Evolutionary conservation across 2,329 filamentous ascomycete species (phyloP).

Genomic region (Fusarium pilosicola): DNA sequence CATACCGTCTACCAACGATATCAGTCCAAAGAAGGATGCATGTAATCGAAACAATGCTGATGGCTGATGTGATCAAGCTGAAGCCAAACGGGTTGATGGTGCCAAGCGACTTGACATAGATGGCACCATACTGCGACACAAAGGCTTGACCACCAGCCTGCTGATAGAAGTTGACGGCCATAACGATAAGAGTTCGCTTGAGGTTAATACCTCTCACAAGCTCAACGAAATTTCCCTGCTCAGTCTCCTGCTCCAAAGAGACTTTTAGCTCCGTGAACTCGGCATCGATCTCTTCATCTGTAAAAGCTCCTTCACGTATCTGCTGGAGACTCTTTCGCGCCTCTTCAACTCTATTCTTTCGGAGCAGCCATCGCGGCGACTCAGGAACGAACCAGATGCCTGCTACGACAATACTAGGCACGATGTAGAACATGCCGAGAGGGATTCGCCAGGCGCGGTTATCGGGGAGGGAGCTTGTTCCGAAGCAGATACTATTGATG

Average conservation of each 20-base stretch:
- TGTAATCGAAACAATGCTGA: conserved; percentile 19
- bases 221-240: conserved; percentile 26
- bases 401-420: conserved; percentile 21
- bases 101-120: conserved; percentile 36
- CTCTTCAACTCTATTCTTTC: conserved; percentile 31
- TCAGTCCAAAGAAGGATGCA: conserved; percentile 10
- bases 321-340: conserved; percentile 11
- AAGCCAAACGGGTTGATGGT: conserved; percentile 43
- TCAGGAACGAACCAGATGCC: conserved; percentile 40
- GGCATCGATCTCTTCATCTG: conserved; percentile 28
- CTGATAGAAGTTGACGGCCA: conserved; percentile 26
- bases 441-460: conserved; percentile 39
- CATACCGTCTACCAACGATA: conserved; percentile 27
- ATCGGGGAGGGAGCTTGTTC: conserved; percentile 30
- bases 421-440: conserved; percentile 37
- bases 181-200: conserved; percentile 22
- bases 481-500: conserved; percentile 39
- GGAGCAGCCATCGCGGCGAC: conserved; percentile 41
- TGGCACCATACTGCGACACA: conserved; percentile 32
- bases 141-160: conserved; percentile 41
- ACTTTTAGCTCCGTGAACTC: conserved; percentile 25
- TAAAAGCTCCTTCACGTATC: conserved; percentile 22
- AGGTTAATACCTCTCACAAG: conserved; percentile 20
- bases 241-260: conserved; percentile 28
- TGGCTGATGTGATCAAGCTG: conserved; percentile 35